A percentile compares a stretch with the other conserved stretches of the same genome.
phyloP scores from a whole-genome alignment of 1,139 yeast species.

The Candida sp. region DNA sequence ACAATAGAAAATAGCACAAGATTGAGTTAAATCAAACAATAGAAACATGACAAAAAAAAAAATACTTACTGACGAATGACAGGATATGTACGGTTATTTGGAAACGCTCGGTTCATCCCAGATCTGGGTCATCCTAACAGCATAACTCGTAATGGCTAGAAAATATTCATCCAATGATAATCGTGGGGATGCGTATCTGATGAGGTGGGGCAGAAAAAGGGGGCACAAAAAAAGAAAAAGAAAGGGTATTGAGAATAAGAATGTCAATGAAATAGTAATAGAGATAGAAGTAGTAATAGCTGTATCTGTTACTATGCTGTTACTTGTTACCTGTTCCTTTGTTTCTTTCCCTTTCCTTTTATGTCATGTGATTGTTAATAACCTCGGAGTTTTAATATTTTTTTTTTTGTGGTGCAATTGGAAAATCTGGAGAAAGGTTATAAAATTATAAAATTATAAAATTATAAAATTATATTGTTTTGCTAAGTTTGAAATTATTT shows the following conservation, averaged over 20 bases:
- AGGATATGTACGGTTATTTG: too few species aligned
- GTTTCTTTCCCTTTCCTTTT: not conserved
- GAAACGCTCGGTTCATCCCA: too few species aligned
- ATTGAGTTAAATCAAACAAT: too few species aligned
- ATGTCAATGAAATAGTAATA: not conserved
- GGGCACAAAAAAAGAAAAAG: not conserved
- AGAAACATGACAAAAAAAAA: too few species aligned
- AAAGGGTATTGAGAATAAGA: too few species aligned
- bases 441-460: not conserved
- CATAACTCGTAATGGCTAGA: not conserved
- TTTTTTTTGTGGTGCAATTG: conserved; percentile 1
- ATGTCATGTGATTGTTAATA: not conserved
- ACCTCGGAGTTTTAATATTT: conserved; percentile 3
- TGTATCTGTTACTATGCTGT: too few species aligned
- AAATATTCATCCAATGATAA: not conserved
- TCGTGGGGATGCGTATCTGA: not conserved
- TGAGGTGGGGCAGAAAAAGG: not conserved
- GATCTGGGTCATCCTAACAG: not conserved
- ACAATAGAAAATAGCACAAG: not conserved
- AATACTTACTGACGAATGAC: too few species aligned
- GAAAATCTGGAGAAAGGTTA: not conserved
- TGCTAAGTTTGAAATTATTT: not conserved
- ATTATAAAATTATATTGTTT: not conserved
- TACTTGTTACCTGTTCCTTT: not conserved
- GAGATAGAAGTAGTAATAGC: not conserved